phyloP scores from a whole-genome alignment of 352 stramenopile genomes.

The Phytophthora ohioensis region DNA sequence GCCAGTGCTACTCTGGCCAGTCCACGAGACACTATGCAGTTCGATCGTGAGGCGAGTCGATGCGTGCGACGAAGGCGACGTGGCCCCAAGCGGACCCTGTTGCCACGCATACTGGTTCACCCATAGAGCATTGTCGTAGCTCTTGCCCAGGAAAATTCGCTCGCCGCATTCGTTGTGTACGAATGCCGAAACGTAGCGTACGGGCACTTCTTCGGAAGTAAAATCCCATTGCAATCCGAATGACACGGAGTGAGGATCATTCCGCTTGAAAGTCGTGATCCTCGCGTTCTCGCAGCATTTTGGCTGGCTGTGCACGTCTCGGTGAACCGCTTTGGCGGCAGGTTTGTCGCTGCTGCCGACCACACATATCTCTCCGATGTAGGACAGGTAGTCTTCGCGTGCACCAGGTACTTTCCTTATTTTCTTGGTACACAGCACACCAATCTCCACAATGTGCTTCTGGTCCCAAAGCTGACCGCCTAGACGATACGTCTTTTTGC shows the following conservation, averaged over 20 bases:
- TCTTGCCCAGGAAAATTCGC: slow-evolving; percentile 43
- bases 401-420: slow-evolving; percentile 24
- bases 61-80: slow-evolving; percentile 28
- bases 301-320: slow-evolving; percentile 31
- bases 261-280: slow-evolving; percentile 30
- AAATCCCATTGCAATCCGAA: slow-evolving; percentile 47
- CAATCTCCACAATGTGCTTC: slow-evolving; percentile 57
- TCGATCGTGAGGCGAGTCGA: slow-evolving; percentile 38
- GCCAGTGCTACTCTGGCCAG: slow-evolving; percentile 28
- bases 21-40: slow-evolving; percentile 42
- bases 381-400: slow-evolving; percentile 40
- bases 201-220: slow-evolving; percentile 15
- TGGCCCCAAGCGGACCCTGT: slow-evolving; percentile 8
- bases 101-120: slow-evolving; percentile 30
- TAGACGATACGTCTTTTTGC: slow-evolving; percentile 52
- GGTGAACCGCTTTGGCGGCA: slow-evolving; percentile 18
- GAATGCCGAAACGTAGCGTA: slow-evolving; percentile 49
- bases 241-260: slow-evolving; percentile 28
- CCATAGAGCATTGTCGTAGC: slow-evolving; percentile 33
- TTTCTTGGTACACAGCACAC: slow-evolving; percentile 48
- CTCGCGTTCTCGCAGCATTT: slow-evolving; percentile 30
- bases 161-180: slow-evolving; percentile 16
- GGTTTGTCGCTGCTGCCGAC: slow-evolving; percentile 29
- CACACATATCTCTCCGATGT: slow-evolving; percentile 47
- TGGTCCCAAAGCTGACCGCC: slow-evolving; percentile 51